Evolutionary conservation across 2,329 filamentous ascomycete genomes (phyloP), one percentile per base, ranked within the genome.

Genomic region (Microsporum canis): DNA sequence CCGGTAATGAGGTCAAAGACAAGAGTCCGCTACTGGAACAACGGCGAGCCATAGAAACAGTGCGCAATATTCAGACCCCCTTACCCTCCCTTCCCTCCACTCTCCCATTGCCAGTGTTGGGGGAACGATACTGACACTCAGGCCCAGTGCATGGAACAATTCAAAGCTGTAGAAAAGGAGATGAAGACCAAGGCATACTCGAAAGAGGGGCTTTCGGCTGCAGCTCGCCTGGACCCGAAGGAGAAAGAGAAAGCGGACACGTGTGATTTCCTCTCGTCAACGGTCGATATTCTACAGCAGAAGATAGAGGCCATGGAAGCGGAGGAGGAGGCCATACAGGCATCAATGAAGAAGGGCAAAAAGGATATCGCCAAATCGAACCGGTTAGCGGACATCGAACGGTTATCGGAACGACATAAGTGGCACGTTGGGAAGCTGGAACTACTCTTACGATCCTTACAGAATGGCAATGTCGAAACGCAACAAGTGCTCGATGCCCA

Each of bases 141-240:
- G 64, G 67, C 63, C 59, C 66, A 78, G 73, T 77, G 74, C 77
- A 99, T 99, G 94, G 94, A 99, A 78, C 91, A 90, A 71, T 99
- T 99, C 84, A 99, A 99, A 79, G 92, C 91, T n/a, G 94, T 99
- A 59, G 94, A 99, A 77, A 99, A 99, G 80, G 94, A 96, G 71
- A 97, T 99, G 94, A 99, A 99, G 81, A 99, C 94, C 61, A 99
- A 99, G 76, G 94, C 94, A 64, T 99, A 96, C 77, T 97, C 94
- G 64, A 97, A 99, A 80, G 94, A 97, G 77, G 94, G 94, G 51
- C 79, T 99, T 66, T 94, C 89, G 65, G 89, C 92, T 59, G 90
- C 91, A 31, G 87, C 90, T 58, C 95, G 95, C 76, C 82, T 97
- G 65, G 94, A 99, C 77, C 94, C 94, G n/a, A 95, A 91, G 73